A percentile compares a stretch with the other conserved stretches of the same genome.
Evolutionary conservation across 306 rosid genomes (phyloP).

Genomic region (Ceratonia siliqua): DNA sequence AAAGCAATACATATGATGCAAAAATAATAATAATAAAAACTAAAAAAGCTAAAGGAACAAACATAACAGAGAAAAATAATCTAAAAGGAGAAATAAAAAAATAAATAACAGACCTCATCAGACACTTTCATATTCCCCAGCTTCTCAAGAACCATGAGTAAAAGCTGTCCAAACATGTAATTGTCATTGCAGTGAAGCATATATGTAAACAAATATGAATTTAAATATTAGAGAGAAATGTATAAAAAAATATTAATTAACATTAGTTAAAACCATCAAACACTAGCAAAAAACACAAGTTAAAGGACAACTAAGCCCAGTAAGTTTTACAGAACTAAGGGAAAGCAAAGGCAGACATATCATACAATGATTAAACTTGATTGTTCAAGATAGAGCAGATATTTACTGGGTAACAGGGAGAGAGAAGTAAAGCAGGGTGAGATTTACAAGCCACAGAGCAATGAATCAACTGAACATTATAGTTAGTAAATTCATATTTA

Average conservation of each 20-base stretch:
- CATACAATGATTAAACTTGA: background rate
- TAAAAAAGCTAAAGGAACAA: background rate
- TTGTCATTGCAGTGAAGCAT: constrained; percentile 14
- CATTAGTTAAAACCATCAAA: background rate
- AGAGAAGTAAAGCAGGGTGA: constrained; percentile 15
- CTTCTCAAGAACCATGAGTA: constrained; percentile 54
- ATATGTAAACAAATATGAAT: background rate
- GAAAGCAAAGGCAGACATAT: background rate
- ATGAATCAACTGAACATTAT: background rate
- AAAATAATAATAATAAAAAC: too few species aligned
- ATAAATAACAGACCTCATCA: constrained; percentile 59
- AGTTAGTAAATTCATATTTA: background rate
- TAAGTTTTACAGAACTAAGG: constrained; percentile 6
- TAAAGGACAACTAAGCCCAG: constrained; percentile 20
- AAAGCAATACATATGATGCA: constrained; percentile 19
- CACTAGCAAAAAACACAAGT: background rate
- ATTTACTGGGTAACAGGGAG: background rate
- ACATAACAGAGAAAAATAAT: background rate
- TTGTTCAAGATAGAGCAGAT: background rate
- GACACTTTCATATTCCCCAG: constrained; percentile 43
- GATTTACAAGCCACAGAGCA: constrained; percentile 2
- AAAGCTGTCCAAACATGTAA: constrained; percentile 61
- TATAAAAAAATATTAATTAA: background rate
- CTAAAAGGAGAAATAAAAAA: constrained; percentile 19
- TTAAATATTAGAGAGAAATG: constrained; percentile 18